Conservation (phyloP, 108 stramenopile species). For the Conticribra weissflogii region DNA sequence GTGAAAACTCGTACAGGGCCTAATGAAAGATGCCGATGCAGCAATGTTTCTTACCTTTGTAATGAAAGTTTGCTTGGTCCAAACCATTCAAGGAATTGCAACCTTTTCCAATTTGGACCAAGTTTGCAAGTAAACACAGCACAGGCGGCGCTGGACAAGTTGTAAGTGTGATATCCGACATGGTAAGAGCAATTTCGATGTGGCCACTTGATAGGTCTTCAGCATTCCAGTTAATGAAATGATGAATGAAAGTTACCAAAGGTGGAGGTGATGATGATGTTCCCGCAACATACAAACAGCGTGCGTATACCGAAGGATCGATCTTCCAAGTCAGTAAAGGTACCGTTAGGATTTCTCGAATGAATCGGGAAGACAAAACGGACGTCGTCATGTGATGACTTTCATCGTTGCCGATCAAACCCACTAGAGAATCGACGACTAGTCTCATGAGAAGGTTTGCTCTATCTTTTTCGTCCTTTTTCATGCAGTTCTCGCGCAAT, state of each 20-base stretch:
- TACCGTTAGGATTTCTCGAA: slow-evolving; percentile 69
- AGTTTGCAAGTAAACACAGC: slow-evolving; percentile 74
- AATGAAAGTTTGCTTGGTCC: slow-evolving; percentile 43
- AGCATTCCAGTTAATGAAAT: slow-evolving; percentile 43
- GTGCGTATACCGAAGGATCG: slow-evolving; percentile 22
- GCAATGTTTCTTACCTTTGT: slow-evolving; percentile 40
- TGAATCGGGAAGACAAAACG: slow-evolving; percentile 59
- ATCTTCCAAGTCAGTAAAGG: slow-evolving; percentile 82
- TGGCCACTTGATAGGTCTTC: slow-evolving; percentile 48
- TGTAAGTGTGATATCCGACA: slow-evolving; percentile 61
- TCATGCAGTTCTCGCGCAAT: slow-evolving; percentile 58
- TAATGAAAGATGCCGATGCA: too few species aligned
- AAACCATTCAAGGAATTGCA: slow-evolving; percentile 60
- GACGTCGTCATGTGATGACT: slow-evolving; percentile 20
- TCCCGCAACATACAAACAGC: slow-evolving; percentile 11
- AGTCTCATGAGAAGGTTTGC: slow-evolving; percentile 49
- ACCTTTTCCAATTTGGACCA: slow-evolving; percentile 62
- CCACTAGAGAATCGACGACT: slow-evolving; percentile 39
- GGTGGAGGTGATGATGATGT: slow-evolving; percentile 9
- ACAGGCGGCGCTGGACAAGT: slow-evolving; percentile 68
- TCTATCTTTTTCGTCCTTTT: slow-evolving; percentile 50
- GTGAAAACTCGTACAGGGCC: too few species aligned
- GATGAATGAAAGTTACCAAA: slow-evolving; percentile 48
- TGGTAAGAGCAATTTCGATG: slow-evolving; percentile 48
- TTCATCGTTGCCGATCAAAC: background rate